Evolutionary conservation across 2,329 filamentous ascomycete species (phyloP), one percentile per base, ranked within the genome.

Genomic region (Nakataea oryzae): DNA sequence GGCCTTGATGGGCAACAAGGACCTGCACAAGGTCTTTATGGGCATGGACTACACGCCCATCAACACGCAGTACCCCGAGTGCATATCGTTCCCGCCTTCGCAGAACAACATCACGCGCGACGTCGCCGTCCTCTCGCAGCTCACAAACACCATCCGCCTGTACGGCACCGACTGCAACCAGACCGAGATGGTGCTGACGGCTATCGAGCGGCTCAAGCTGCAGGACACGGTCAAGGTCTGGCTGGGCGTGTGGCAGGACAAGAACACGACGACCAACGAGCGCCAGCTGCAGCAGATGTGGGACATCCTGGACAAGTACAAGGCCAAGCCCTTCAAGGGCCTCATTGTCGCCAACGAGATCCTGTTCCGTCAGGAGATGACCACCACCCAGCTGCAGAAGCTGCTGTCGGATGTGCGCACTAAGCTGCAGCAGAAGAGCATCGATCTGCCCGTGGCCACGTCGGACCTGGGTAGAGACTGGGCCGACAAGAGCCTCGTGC

Each of bases 131-230:
- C 85, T 97, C 60, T 92, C 90, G 14, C 92, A 96, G 72, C 80
- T 97, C 56, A 96, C 92, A 64, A 93, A 96, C 72, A 87, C 86
- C 3, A 84, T 97, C 58, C 88, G 93, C 9, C 80, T 97, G 1
- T 97, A 97, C 72, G 93, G 93, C 59, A 97, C 91, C 14, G 93
- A 97, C 76, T 97, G 93, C 81, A 97, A 97, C 74, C 93, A 97
- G 75, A 97, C 93, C 0, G 85, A 96, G 74, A 95, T 97, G 89
- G 85, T 96, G 0, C 78, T 97, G 11, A 87, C 95, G 69, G 87
- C 93, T 26, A 88, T 97, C 68, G 80, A 90, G 63, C 82, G 82
- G 60, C 81, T 97, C 14, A 80, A 88, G 61, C 77, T 97, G 68
- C 81, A 89, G 62, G 80, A 84, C 62, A 79, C 78, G 1, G 86